Base-by-base conservation (phyloP, 1,139 yeast species). In the Candida neerlandica region DNA sequence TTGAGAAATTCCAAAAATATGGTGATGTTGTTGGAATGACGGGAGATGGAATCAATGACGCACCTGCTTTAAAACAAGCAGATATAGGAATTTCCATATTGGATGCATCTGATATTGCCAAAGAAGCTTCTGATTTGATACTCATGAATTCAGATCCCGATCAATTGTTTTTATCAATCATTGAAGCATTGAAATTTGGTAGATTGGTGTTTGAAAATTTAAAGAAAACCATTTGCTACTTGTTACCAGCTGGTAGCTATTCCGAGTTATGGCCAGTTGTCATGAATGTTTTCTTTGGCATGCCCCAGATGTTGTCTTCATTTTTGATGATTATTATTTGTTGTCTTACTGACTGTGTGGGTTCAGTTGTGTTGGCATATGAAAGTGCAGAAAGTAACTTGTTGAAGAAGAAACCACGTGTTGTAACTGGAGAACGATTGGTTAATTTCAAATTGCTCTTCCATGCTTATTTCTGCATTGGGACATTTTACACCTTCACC, bases 21-120 rank as follows among this genome's bases (percentile, higher is more conserved):
- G 65, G 67, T n/a, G 71, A 73, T 50, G 59, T 75, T 41, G 78
- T 78, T 44, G 82, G 77, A 9, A 76, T 78, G 78, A 75, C 80
- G 35, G 83, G 83, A 27, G 82, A 78, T 59, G 83, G 83, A 53
- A 77, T 78, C 43, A 78, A 78, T 55, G 82, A 78, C 61, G 78
- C 82, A 0, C 83, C 83, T 5, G 74, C 82, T 0, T 66, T 78
- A 53, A 75, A 72, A 55, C 77, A 74, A 53, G 80, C 83, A 1
- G 81, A 78, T 59, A 71, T 79, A 48, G 84, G 84, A 39, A 76
- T 80, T 51, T 78, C 83, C 1, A 69, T 80, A 67, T 71, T 69
- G 5, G 73, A 69, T 44, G 85, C 81, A 2, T 73, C 82, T 18
- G 85, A 81, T 56, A 75, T 81, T 55, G 85, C 85, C n/a, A 74